Base-by-base conservation (phyloP, 306 rosid species). In the Gleditsia sinensis region DNA sequence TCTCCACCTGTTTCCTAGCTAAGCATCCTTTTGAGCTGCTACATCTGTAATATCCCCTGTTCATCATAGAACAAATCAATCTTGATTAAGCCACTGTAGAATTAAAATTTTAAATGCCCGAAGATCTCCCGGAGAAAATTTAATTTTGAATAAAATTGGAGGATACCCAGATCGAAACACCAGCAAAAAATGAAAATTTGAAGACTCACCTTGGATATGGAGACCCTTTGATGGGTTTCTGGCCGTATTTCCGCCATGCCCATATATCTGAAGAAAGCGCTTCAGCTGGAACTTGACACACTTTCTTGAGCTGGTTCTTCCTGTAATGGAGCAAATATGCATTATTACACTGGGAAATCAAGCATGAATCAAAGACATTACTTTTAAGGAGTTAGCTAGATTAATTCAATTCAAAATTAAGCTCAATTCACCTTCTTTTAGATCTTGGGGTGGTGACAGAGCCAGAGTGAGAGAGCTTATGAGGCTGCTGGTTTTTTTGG, bases 161-260 rank as follows among this genome's bases (percentile, higher is more conserved):
- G n/a, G n/a, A n/a, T n/a, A n/a, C n/a, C n/a, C n/a, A n/a, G n/a
- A n/a, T n/a, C n/a, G n/a, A n/a, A n/a, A n/a, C n/a, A n/a, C n/a
- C n/a, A n/a, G n/a, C n/a, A 34, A 48, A 48, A 12, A 12, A 16
- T 42, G 49, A 74, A 62, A 51, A 45, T 9, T 36, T 17, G 46
- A 19, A 51, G 27, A 43, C 74, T 11, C 51, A 94, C 98, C 98
- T 91, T 60, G 98, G 98, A 88, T 88, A 91, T 60, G 97, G 98
- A 71, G 98, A 94, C 23, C 98, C 98, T 68, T 94, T 94, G 20
- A 94, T 94, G 78, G 98, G 98, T 84, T 94, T 94, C 67, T 94
- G 98, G 1, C 98, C 98, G 71, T 94, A 94, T 80, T 94, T 94
- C 49, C 98, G 78, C 98, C 98, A 94, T 57, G 98, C 97, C 98